Conservation (phyloP, 2,329 filamentous ascomycete genomes). For the Fusarium burgessii region DNA sequence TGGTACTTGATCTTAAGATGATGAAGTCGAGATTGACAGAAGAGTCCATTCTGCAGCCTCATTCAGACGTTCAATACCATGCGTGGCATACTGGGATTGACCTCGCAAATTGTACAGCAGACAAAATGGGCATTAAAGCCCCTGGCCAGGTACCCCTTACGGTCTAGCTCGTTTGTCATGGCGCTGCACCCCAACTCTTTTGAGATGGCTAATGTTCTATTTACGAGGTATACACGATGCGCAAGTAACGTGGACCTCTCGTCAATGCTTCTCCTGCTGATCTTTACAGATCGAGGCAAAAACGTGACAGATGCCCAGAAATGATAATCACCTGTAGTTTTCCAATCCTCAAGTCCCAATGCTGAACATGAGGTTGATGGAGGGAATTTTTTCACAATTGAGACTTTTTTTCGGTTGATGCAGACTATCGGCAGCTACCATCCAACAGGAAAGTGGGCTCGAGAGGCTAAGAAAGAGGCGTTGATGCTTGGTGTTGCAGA, state of each 20-base stretch:
- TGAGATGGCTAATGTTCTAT: conserved; percentile 29
- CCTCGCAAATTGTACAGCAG: conserved; percentile 4
- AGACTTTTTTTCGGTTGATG: not conserved
- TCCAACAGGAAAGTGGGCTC: conserved; percentile 26
- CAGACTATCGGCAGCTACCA: conserved; percentile 3
- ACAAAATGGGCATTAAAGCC: conserved; percentile 6
- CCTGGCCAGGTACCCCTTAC: not conserved
- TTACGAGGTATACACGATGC: conserved; percentile 24
- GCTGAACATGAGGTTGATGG: not conserved
- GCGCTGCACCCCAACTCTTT: conserved; percentile 26
- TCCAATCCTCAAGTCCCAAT: not conserved
- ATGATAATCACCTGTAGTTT: conserved; percentile 10
- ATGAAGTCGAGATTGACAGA: not conserved
- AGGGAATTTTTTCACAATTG: not conserved
- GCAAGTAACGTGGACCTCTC: conserved; percentile 18
- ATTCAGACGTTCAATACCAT: not conserved
- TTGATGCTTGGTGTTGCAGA: conserved; percentile 1
- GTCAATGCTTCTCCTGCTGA: conserved; percentile 21
- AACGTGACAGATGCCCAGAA: conserved; percentile 34
- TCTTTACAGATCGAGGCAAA: conserved; percentile 22
- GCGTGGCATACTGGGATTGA: not conserved
- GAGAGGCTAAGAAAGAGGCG: conserved; percentile 12
- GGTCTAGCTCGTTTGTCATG: conserved; percentile 18
- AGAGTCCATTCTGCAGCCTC: conserved; percentile 1
- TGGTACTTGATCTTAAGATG: not conserved